phyloP scores from a whole-genome alignment of 129 eudicot genomes.

The Scalesia atractyloides region DNA sequence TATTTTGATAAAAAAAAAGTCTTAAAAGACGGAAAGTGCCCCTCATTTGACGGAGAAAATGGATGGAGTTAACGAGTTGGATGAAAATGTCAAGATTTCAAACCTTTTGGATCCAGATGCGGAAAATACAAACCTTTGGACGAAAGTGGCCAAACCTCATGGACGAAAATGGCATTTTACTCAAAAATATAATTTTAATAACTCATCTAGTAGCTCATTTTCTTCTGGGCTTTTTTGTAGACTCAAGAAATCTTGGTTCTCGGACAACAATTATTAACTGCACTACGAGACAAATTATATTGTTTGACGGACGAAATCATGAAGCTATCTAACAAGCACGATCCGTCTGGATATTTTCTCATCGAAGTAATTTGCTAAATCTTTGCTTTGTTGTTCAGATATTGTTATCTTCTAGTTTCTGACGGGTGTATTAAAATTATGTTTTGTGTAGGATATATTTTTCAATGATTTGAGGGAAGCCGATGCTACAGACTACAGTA shows the following conservation, averaged over 20 bases:
- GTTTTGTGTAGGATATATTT: conserved; percentile 60
- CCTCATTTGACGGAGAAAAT: too few species aligned
- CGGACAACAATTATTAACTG: conserved; percentile 72
- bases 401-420: not conserved
- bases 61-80: too few species aligned
- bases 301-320: conserved; percentile 79
- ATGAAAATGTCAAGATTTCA: too few species aligned
- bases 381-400: not conserved
- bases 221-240: conserved; percentile 39
- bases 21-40: too few species aligned
- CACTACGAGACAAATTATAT: conserved; percentile 72
- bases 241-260: conserved; percentile 84
- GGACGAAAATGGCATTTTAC: too few species aligned
- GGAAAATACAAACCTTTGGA: too few species aligned
- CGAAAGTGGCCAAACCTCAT: too few species aligned
- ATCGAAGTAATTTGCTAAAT: conserved; percentile 53
- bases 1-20: too few species aligned
- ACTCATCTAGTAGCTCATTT: not conserved
- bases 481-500: conserved; percentile 66
- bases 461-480: conserved; percentile 69
- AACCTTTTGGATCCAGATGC: too few species aligned
- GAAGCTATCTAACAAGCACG: conserved; percentile 53
- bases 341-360: conserved; percentile 88
- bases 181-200: not conserved
- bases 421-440: not conserved